Base-by-base conservation (phyloP, 2,329 filamentous ascomycete genomes). In the Hypoxylon sp. region DNA sequence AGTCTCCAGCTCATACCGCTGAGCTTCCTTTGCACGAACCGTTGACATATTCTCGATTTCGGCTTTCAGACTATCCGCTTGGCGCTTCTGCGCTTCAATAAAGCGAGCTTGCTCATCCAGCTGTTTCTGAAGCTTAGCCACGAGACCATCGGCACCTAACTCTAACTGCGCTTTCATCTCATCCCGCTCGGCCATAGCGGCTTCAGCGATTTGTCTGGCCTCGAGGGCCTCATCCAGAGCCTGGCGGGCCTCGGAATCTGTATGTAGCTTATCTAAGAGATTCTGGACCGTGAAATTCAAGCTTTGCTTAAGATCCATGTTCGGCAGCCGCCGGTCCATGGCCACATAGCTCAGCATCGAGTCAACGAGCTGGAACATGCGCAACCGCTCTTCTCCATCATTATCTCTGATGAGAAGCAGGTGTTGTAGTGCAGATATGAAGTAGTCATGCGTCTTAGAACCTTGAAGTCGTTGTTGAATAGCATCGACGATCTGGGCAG, bases 281-380 rank as follows among this genome's bases (percentile, higher is more conserved):
- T 89, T 97, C 82, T 98, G 96, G 9, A 99, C 96, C 0, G 95
- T 98, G 76, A 98, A 98, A 79, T 97, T 98, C 71, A 99, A 87
- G 77, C 94, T 97, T 80, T 98, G 95, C 83, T 98, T 98, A 65
- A 99, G 87, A 79, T 99, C 96, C 90, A 98, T 95, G 80, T 99
- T 95, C 41, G 96, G 96, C 71, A 98, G 81, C 70, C 96, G 88
- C 76, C 96, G 89, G 80, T 99, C 96, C 95, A 99, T 99, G 74
- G 95, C 95, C 69, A 99, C 95, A 80, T 98, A 98, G 80, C 94
- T 97, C 72, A 99, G 89, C 94, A 98, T 98, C n/a, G 93, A 91
- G 80, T 99, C 96, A 28, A 98, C 94, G 28, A 99, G 88, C 83
- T 98, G 96, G 82, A 98, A 99, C 91, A 98, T 96, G 52, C 93